These are phyloP conservation scores for Zoysia japonica DNA, from an alignment of 176 grass and related monocot genomes.

Conservation along the genomic window DNA sequence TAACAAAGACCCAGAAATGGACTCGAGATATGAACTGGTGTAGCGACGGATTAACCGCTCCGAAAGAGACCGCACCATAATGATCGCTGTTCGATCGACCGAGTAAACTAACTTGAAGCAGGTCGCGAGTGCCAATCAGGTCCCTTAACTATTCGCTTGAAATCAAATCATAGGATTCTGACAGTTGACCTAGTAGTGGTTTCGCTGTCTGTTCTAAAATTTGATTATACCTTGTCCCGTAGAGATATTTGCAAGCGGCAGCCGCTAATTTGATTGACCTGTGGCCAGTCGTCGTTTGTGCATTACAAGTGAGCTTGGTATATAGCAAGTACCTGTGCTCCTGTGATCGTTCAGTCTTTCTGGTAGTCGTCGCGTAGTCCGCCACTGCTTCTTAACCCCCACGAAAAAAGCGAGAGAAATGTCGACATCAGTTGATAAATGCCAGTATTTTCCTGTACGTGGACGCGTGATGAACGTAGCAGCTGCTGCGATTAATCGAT, in stretches of 20 bases:
- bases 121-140: constrained; percentile 39
- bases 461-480: background rate
- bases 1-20: constrained; percentile 16
- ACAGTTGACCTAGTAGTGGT: constrained; percentile 4
- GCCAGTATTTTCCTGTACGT: background rate
- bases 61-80: background rate
- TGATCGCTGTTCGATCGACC: constrained; percentile 10
- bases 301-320: background rate
- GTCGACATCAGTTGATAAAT: background rate
- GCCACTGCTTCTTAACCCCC: background rate
- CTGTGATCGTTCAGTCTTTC: background rate
- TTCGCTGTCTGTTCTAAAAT: constrained; percentile 1
- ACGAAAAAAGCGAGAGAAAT: background rate
- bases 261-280: constrained; percentile 11
- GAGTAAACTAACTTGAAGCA: background rate
- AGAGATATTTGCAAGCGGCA: background rate
- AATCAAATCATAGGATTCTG: constrained; percentile 13
- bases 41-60: constrained; percentile 29
- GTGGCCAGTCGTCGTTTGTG: background rate
- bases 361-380: constrained; percentile 4
- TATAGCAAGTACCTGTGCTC: background rate
- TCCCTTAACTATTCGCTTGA: background rate
- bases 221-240: background rate
- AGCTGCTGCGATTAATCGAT: too few species aligned
- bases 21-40: constrained; percentile 11